Conservation (phyloP, 768 basidiomycete species). For the Tulasnella sp. region DNA sequence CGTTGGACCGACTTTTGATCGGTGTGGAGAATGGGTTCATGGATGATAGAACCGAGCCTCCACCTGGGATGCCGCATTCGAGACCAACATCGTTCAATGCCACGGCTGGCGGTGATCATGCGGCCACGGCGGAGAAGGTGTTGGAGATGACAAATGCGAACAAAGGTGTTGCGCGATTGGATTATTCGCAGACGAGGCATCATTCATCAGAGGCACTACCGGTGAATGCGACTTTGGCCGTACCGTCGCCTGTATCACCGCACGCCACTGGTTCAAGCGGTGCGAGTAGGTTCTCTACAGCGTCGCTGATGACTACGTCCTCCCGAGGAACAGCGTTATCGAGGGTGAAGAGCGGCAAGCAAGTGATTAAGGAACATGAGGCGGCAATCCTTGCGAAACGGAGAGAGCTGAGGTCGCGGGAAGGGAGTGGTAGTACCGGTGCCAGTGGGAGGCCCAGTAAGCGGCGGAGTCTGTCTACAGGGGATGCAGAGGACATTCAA, state of each 20-base stretch:
- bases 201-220: too few species aligned
- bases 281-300: too few species aligned
- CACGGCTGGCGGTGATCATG: not conserved
- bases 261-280: too few species aligned
- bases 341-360: conserved; percentile 18
- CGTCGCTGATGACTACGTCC: not conserved
- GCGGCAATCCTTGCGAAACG: conserved; percentile 21
- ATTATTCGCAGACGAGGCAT: too few species aligned
- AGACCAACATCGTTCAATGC: not conserved
- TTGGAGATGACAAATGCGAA: too few species aligned
- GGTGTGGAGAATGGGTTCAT: conserved; percentile 20
- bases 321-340: not conserved
- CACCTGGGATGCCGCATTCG: not conserved
- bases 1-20: conserved; percentile 53
- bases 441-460: conserved; percentile 7
- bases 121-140: not conserved
- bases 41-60: conserved; percentile 6
- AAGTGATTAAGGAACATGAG: conserved; percentile 20
- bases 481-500: conserved; percentile 46
- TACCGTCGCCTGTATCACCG: too few species aligned
- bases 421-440: conserved; percentile 4
- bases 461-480: conserved; percentile 68
- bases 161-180: too few species aligned
- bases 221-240: too few species aligned
- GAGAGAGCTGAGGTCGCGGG: conserved; percentile 18